A percentile compares a stretch with the other conserved stretches of the same genome.
phyloP scores from a whole-genome alignment of 2,329 filamentous ascomycete species.

The Alternaria gaisen region DNA sequence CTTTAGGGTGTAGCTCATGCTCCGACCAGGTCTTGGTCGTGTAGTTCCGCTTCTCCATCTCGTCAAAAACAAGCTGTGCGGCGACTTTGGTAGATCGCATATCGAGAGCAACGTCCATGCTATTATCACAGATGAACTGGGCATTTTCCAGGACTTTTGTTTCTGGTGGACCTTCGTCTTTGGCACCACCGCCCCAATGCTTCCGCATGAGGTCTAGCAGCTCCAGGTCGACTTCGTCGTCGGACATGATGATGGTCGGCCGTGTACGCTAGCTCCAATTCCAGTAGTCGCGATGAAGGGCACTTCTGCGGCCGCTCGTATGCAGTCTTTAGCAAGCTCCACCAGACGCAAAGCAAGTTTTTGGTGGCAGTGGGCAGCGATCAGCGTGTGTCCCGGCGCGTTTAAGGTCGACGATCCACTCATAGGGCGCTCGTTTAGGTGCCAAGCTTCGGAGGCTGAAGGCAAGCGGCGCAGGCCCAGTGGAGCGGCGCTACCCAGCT shows the following conservation, averaged over 20 bases:
- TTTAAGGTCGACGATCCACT: conserved; percentile 19
- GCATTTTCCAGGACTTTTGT: conserved; percentile 84
- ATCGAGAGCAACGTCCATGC: conserved; percentile 90
- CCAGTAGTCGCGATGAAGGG: conserved; percentile 9
- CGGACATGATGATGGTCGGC: conserved; percentile 70
- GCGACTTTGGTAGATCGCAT: conserved; percentile 84
- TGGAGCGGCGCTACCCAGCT: conserved; percentile 26
- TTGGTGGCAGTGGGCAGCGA: not conserved
- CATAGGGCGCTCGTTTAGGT: conserved; percentile 28
- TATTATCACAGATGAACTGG: conserved; percentile 88
- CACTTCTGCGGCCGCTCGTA: not conserved
- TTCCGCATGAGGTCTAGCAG: conserved; percentile 85
- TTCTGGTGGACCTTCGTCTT: conserved; percentile 68
- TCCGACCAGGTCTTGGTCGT: conserved; percentile 86
- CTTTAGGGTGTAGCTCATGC: conserved; percentile 88
- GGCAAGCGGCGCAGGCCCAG: conserved; percentile 14
- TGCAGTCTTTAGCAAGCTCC: not conserved
- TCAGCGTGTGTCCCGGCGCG: conserved; percentile 8
- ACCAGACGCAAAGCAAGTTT: conserved; percentile 1
- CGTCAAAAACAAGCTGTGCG: conserved; percentile 77
- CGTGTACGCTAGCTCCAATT: not conserved
- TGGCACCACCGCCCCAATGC: conserved; percentile 71
- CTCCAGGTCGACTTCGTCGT: conserved; percentile 90
- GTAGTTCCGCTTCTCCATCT: conserved; percentile 86
- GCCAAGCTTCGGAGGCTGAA: conserved; percentile 41